Evolutionary conservation across 2,329 filamentous ascomycete genomes (phyloP).

Genomic region (Fusarium decemcellulare): DNA sequence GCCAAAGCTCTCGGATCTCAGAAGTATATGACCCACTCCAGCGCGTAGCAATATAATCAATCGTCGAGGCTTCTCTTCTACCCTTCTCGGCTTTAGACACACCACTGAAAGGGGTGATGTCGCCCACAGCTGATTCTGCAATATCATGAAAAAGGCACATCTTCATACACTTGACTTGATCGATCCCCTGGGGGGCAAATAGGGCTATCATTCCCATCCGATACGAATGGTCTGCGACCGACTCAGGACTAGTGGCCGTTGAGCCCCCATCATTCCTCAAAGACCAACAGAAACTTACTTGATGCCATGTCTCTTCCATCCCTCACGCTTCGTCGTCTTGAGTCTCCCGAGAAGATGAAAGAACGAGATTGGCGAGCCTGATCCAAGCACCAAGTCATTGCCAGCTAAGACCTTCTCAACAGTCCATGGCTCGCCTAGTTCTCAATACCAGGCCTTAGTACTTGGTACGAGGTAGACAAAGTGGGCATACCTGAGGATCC

Average conservation of each 20-base stretch:
- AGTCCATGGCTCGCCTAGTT: conserved; percentile 57
- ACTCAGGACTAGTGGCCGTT: conserved; percentile 75
- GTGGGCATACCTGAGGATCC: not conserved
- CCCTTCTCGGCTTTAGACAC: conserved; percentile 90
- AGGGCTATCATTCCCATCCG: conserved; percentile 97
- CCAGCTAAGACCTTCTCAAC: conserved; percentile 74
- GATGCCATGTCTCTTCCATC: conserved; percentile 92
- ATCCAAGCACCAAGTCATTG: conserved; percentile 67
- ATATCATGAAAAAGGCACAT: conserved; percentile 99
- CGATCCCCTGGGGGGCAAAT: conserved; percentile 82
- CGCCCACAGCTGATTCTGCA: conserved; percentile 95
- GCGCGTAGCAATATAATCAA: conserved; percentile 86
- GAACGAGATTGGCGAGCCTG: conserved; percentile 85
- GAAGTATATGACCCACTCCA: conserved; percentile 78
- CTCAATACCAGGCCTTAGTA: conserved; percentile 15
- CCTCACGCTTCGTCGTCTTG: conserved; percentile 96
- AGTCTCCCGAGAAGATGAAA: conserved; percentile 94
- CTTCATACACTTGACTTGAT: conserved; percentile 87
- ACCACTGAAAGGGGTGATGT: conserved; percentile 95
- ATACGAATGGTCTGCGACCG: conserved; percentile 99
- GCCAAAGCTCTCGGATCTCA: conserved; percentile 85
- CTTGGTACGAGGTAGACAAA: not conserved
- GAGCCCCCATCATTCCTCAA: not conserved
- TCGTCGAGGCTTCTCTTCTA: conserved; percentile 86
- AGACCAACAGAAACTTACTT: conserved; percentile 32